These are phyloP conservation scores for Eudorina sp. DNA, from an alignment of 139 green algal species.

Conservation along the genomic window DNA sequence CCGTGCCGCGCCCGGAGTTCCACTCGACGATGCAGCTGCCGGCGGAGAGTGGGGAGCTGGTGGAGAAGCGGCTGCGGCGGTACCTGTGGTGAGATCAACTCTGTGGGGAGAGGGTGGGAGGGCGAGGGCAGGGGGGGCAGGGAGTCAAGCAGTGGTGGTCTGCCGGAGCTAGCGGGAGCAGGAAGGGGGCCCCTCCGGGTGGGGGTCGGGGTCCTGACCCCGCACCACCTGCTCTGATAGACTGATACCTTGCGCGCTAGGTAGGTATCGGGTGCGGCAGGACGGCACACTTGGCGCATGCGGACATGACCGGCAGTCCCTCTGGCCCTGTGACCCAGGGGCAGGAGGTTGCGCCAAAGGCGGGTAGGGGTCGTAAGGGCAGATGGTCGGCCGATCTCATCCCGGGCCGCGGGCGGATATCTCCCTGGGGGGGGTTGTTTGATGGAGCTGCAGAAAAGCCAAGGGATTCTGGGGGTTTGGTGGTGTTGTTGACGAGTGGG, in stretches of 20 bases:
- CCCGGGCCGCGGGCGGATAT: not conserved
- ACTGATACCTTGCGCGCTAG: too few species aligned
- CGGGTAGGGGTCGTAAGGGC: too few species aligned
- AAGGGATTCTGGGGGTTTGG: not conserved
- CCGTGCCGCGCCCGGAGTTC: constrained; percentile 24
- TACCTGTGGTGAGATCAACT: not conserved
- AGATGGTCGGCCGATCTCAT: too few species aligned
- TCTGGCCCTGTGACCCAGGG: too few species aligned
- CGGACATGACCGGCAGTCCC: too few species aligned
- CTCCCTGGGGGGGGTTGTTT: not conserved
- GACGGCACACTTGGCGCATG: too few species aligned
- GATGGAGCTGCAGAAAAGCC: too few species aligned
- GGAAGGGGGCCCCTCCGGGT: not conserved
- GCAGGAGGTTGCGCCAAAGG: too few species aligned
- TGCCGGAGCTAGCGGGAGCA: not conserved
- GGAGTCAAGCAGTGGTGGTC: not conserved
- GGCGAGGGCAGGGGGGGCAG: not conserved
- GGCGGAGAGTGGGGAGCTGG: not conserved
- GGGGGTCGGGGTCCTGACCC: too few species aligned
- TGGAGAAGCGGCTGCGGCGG: not conserved
- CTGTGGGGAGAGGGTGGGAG: not conserved
- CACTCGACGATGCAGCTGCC: not conserved
- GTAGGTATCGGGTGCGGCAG: too few species aligned
- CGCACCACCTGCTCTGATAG: too few species aligned
- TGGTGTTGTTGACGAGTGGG: not conserved